Conservation (phyloP, 345 rosid species). For the Citrus reticulata region DNA sequence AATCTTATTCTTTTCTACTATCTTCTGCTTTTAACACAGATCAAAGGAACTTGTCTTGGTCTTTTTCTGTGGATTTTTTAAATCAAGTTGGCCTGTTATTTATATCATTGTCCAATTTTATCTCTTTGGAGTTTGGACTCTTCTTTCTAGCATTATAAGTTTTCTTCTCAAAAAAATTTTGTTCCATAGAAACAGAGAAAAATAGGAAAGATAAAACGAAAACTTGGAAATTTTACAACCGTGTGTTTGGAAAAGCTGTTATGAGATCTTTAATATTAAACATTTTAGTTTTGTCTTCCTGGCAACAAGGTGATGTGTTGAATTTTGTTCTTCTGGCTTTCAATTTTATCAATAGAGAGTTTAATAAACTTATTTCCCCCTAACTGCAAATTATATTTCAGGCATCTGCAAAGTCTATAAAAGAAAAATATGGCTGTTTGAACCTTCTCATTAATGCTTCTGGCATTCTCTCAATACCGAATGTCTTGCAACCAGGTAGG, state of each 20-base stretch:
- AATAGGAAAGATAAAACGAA: not conserved
- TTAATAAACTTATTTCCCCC: not conserved
- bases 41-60: not conserved
- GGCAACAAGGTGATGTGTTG: not conserved
- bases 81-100: not conserved
- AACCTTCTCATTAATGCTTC: conserved; percentile 89
- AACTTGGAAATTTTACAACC: not conserved
- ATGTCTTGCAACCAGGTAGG: conserved; percentile 81
- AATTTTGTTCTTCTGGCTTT: not conserved
- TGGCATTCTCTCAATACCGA: conserved; percentile 79
- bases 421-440: conserved; percentile 59
- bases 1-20: conserved; percentile 5
- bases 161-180: not conserved
- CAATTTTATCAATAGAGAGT: not conserved
- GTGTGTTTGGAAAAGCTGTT: not conserved
- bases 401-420: conserved; percentile 65
- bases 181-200: not conserved
- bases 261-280: not conserved
- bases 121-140: no score
- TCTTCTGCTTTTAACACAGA: not conserved
- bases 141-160: not conserved
- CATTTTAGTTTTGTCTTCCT: not conserved
- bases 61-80: not conserved
- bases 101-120: not conserved
- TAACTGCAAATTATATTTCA: conserved; percentile 23